These are phyloP conservation scores for Leccinum subrobustum DNA, from an alignment of 1,284 basidiomycete species.

Conservation along the genomic window DNA sequence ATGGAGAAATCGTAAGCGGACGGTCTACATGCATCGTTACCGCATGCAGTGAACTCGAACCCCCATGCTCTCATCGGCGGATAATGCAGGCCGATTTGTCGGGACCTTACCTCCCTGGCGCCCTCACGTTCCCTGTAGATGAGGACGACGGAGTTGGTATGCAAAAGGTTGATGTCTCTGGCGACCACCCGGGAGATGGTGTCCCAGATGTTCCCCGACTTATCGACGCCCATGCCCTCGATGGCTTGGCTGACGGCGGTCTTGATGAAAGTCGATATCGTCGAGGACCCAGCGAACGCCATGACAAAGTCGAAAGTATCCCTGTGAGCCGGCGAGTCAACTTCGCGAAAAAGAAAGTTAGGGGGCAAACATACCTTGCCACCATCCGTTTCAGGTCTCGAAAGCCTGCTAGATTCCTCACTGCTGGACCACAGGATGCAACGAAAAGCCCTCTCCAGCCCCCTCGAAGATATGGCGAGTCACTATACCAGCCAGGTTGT, in stretches of 20 bases:
- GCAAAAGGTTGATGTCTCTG: neutral
- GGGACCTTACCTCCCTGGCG: neutral
- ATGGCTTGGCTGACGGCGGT: neutral
- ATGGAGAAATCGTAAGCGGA: neutral
- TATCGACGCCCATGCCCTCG: neutral
- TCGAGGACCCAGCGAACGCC: neutral
- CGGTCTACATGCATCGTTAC: neutral
- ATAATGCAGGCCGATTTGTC: neutral
- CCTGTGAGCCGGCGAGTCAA: neutral
- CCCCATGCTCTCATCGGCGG: slow-evolving; percentile 2
- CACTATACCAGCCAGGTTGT: neutral
- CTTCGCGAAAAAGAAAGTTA: neutral
- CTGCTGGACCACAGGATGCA: neutral
- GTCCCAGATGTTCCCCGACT: neutral
- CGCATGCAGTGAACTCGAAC: neutral
- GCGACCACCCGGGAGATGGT: neutral
- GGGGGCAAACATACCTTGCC: neutral
- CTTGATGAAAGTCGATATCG: neutral
- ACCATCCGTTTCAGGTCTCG: neutral
- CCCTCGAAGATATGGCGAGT: neutral
- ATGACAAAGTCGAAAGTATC: slow-evolving; percentile 1
- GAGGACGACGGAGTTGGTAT: neutral
- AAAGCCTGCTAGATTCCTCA: neutral
- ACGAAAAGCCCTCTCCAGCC: neutral
- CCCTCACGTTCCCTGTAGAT: neutral